phyloP scores from a whole-genome alignment of 192 early-diverging fungal species.

The Mycoemilia scoparia region DNA sequence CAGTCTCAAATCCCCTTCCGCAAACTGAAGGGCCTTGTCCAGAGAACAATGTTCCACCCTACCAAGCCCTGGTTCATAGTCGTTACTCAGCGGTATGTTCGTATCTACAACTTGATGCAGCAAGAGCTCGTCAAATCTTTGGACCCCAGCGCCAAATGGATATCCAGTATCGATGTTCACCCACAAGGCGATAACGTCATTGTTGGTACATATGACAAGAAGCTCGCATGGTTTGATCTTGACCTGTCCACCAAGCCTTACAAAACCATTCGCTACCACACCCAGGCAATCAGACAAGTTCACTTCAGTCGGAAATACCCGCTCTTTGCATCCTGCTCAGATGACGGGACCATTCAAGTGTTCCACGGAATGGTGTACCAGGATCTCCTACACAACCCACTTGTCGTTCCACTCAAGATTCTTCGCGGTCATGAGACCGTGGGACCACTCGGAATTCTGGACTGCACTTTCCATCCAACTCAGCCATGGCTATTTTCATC shows the following conservation, averaged over 20 bases:
- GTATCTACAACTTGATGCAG: slow-evolving; percentile 80
- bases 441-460: slow-evolving; percentile 58
- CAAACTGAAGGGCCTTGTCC: slow-evolving; percentile 73
- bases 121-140: slow-evolving; percentile 78
- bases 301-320: slow-evolving; percentile 74
- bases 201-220: slow-evolving; percentile 88
- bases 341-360: slow-evolving; percentile 85
- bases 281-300: slow-evolving; percentile 74
- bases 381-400: slow-evolving; percentile 87
- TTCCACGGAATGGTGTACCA: slow-evolving; percentile 98
- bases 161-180: slow-evolving; percentile 87
- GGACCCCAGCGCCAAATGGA: slow-evolving; percentile 76
- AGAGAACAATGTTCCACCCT: slow-evolving; percentile 83
- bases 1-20: slow-evolving; percentile 84
- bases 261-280: slow-evolving; percentile 79
- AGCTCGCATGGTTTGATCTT: slow-evolving; percentile 92
- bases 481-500: slow-evolving; percentile 94
- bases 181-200: slow-evolving; percentile 91
- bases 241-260: slow-evolving; percentile 87
- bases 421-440: slow-evolving; percentile 59
- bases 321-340: slow-evolving; percentile 79
- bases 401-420: slow-evolving; percentile 97
- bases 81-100: slow-evolving; percentile 83
- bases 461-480: slow-evolving; percentile 82
- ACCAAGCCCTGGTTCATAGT: slow-evolving; percentile 81